Percentiles rank a stretch among this genome's conserved stretches.
Evolutionary conservation across 192 early-diverging fungal species (phyloP).

Genomic region (Entomortierella beljakovae): DNA sequence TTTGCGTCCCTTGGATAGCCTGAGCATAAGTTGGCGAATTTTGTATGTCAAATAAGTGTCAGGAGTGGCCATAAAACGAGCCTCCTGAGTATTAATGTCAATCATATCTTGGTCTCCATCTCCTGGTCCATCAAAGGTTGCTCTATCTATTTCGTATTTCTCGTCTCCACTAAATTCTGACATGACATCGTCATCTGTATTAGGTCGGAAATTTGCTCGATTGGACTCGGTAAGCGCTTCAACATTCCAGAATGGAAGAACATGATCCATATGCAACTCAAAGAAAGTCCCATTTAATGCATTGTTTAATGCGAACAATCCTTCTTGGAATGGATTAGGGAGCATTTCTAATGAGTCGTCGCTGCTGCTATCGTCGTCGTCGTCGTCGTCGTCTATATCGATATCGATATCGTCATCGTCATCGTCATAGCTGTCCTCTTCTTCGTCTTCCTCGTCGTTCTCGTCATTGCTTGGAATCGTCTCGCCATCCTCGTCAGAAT

Average conservation of each 20-base stretch:
- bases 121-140: slow-evolving; percentile 5
- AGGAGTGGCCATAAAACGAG: no score
- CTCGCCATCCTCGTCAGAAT: slow-evolving; percentile 9
- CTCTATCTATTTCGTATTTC: slow-evolving; percentile 26
- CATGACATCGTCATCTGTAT: slow-evolving; percentile 22
- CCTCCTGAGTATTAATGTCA: slow-evolving; percentile 3
- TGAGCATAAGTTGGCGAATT: slow-evolving; percentile 43
- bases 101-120: slow-evolving; percentile 35
- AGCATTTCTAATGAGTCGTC: background rate
- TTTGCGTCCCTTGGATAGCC: slow-evolving; percentile 27
- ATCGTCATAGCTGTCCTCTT: background rate
- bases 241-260: background rate
- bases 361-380: slow-evolving; percentile 7
- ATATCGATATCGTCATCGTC: background rate
- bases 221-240: slow-evolving; percentile 7
- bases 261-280: background rate
- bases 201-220: slow-evolving; percentile 24
- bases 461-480: background rate
- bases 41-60: slow-evolving; percentile 10
- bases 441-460: background rate
- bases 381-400: slow-evolving; percentile 12
- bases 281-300: no score
- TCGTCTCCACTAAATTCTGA: slow-evolving; percentile 53
- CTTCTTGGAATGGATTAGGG: background rate
- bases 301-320: no score